phyloP scores from a whole-genome alignment of 2,329 filamentous ascomycete species.

The Mycosphaerelloides madeirae region DNA sequence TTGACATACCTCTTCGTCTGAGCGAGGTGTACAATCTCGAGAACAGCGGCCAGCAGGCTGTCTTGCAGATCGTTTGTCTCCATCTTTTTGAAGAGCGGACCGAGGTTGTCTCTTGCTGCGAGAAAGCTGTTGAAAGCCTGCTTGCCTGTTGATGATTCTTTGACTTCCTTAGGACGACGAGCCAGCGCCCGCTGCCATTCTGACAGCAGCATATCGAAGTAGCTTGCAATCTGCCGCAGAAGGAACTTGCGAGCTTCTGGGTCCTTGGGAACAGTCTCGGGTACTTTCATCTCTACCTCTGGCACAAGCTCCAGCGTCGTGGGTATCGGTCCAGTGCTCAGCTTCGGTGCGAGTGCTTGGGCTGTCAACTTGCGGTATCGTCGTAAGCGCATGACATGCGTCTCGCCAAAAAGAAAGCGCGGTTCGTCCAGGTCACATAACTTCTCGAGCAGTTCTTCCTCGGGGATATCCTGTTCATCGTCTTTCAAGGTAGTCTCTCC shows the following conservation, averaged over 20 bases:
- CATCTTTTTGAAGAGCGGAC: conserved; percentile 82
- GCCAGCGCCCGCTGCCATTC: conserved; percentile 81
- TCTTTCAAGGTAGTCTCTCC: conserved; percentile 26
- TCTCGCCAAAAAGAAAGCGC: conserved; percentile 73
- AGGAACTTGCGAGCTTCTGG: conserved; percentile 64
- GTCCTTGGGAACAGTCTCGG: conserved; percentile 58
- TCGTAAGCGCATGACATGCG: conserved; percentile 61
- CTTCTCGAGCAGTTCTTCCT: conserved; percentile 64
- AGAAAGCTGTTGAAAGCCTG: conserved; percentile 79
- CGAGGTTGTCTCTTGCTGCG: conserved; percentile 81
- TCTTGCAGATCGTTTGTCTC: conserved; percentile 75
- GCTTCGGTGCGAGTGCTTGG: conserved; percentile 34
- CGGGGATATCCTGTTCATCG: conserved; percentile 59
- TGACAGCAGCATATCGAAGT: conserved; percentile 90
- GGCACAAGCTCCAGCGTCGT: conserved; percentile 75
- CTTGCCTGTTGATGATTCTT: conserved; percentile 73
- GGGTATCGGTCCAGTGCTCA: conserved; percentile 75
- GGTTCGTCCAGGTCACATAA: conserved; percentile 72
- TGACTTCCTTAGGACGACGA: conserved; percentile 51
- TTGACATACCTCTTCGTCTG: conserved; percentile 91
- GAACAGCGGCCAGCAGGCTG: conserved; percentile 67
- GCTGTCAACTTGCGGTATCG: conserved; percentile 63
- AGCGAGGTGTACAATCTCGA: conserved; percentile 87
- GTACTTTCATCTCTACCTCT: conserved; percentile 84
- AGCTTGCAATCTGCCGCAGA: conserved; percentile 83